Evolutionary conservation across 1,139 yeast genomes (phyloP), one percentile per base, ranked within the genome.

Genomic region (Kluyveromyces marxianus): DNA sequence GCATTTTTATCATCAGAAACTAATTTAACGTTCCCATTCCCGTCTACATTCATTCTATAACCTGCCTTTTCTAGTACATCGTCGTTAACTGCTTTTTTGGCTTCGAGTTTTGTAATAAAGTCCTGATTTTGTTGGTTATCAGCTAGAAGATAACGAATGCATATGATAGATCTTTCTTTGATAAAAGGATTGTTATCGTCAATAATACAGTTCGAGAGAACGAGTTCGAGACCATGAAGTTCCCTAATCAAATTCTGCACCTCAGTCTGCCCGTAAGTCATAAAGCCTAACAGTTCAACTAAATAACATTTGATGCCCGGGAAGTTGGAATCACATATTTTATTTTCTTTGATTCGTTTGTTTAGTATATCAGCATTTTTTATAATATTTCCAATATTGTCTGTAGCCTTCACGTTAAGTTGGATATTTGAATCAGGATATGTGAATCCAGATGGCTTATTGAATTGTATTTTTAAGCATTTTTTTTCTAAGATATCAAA

Each of bases 161-260:
- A 87, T 8, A 90, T 66, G 32, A 92, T 84, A 1, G 96, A 77
- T 50, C 94, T 70, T 59, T 92, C 98, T 52, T 87, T 84, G 49
- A 92, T 83, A 58, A 74, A 89, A 0, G 97, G 97, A 57, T 92
- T 94, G 58, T 84, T 80, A 43, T 81, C 83, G 62, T 92, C 98
- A 41, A 92, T 81, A 36, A 83, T 76, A 66, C 97, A 89, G 54
- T 82, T 85, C 2, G 94, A 85, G 27, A 92, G 68, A 0, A 90
- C 72, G 25, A 87, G 65, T 46, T 80, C 84, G 7, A 92, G 63
- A 0, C 90, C 95, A 44, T 83, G 87, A 1, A 71, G 57, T 35
- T 75, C 75, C 40, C 97, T 71, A 27, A 86, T 71, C 41, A 68
- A 60, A 50, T 90, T 92, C 59, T 90, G 97, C 2, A 77, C 74